These are phyloP conservation scores for Evernia prunastri DNA, from an alignment of 495 filamentous ascomycete species.

Conservation along the genomic window DNA sequence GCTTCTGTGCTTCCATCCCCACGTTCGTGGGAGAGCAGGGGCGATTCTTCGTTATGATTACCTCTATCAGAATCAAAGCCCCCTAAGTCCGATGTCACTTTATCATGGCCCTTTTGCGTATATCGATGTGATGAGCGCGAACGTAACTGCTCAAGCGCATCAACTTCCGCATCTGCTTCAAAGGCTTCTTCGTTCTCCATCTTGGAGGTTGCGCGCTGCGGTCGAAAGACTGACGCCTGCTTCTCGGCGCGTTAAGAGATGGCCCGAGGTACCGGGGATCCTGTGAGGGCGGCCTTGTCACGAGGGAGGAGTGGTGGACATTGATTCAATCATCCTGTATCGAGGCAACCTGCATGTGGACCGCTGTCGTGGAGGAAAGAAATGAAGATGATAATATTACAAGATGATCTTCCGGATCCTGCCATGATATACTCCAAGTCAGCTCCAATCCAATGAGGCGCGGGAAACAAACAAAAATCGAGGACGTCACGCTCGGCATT, in stretches of 20 bases:
- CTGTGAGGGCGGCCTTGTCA: not conserved
- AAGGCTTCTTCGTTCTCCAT: constrained; percentile 23
- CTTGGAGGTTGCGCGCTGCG: not conserved
- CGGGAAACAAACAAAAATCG: not conserved
- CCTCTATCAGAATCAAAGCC: constrained; percentile 14
- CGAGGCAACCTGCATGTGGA: not conserved
- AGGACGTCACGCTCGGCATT: not conserved
- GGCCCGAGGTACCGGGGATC: not conserved
- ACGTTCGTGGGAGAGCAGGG: constrained; percentile 32
- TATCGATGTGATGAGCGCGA: constrained; percentile 15
- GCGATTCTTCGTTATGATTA: constrained; percentile 32
- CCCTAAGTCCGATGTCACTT: constrained; percentile 11
- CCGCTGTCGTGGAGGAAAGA: not conserved
- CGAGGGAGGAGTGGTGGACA: not conserved
- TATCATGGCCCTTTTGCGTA: constrained; percentile 12
- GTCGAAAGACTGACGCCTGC: not conserved
- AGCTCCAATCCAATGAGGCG: not conserved
- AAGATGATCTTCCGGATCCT: not conserved
- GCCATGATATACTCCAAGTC: not conserved
- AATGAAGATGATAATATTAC: not conserved
- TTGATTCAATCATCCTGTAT: not conserved
- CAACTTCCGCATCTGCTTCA: constrained; percentile 34
- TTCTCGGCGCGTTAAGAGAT: not conserved
- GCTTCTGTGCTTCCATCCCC: constrained; percentile 13
- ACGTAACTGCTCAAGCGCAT: constrained; percentile 32